Conservation (phyloP, 441 rosid species). For the Raphanus hybrid region DNA sequence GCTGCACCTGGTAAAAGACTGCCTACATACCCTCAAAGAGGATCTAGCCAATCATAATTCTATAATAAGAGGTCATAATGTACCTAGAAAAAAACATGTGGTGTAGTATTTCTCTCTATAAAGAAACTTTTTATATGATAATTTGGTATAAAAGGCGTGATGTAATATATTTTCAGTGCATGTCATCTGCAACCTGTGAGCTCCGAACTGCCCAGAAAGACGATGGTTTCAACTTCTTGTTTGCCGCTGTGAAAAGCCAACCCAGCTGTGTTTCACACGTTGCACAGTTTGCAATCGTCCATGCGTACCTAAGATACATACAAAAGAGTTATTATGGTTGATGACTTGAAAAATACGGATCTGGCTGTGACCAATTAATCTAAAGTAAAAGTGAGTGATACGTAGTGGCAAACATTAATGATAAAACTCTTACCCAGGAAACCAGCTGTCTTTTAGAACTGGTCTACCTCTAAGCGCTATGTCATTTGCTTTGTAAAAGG, state of each 20-base stretch:
- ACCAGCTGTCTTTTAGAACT: conserved; percentile 78
- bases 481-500: conserved; percentile 68
- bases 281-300: conserved; percentile 70
- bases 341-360: neutral
- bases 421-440: conserved; percentile 81
- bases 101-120: too few relatives aligned
- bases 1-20: too few relatives aligned
- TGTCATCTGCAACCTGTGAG: conserved; percentile 73
- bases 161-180: conserved; percentile 15
- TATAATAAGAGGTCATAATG: too few relatives aligned
- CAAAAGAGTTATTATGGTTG: conserved; percentile 3
- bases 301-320: conserved; percentile 67
- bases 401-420: neutral
- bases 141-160: neutral
- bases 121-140: neutral
- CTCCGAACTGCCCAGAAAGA: conserved; percentile 90
- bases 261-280: conserved; percentile 75
- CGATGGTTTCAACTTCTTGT: conserved; percentile 69
- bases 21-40: too few relatives aligned
- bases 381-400: neutral
- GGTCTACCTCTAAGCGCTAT: conserved; percentile 62
- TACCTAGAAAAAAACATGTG: too few relatives aligned
- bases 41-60: too few relatives aligned
- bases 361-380: neutral
- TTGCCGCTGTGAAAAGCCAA: conserved; percentile 85